Base-by-base conservation (phyloP, 2,329 filamentous ascomycete species). In the Penicillium sp. region DNA sequence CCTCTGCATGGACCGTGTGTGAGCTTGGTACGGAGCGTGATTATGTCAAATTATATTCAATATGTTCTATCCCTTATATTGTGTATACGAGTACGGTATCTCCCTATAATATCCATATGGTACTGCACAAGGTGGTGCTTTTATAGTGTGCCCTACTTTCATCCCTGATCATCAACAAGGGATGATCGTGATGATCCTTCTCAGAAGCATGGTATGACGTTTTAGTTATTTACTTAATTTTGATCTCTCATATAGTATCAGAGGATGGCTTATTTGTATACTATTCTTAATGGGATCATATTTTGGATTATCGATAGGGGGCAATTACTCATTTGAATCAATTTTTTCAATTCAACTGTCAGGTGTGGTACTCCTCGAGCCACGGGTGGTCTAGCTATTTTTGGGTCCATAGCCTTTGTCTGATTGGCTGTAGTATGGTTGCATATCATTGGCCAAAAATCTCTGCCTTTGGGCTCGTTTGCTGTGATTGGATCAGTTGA, bases 391-490 rank as follows among this genome's bases (percentile, higher is more conserved):
- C 35, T 18, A 16, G 41, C 34, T 48, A 36, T 42, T 53, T 53
- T 47, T 47, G 32, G 13, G 3, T 10, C 36, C 47, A 42, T 38
- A 2, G 3, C 5, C 19, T 34, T 26, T 13, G 7, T 34, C 11
- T 47, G n/a, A 53, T 53, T 53, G 36, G 50, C 7, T 7, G 7
- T 18, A 18, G 1, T 2, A 42, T 23, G 7, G 27, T 57, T 47
- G 13, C 14, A 45, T 42, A 1, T 14, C n/a, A 46, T 57, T 54
- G 54, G 27, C 16, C 14, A 49, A 4, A 59, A 57, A 57, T 46
- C 30, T 58, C 54, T 58, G 42, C 29, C 26, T 16, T 39, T 4
- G 35, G 35, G 27, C 16, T 43, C 45, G 23, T 48, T 30, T 11
- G n/a, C 32, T 39, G 35, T 18, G 14, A 53, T 40, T 51, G 42